phyloP scores from a whole-genome alignment of 2,329 filamentous ascomycete species.

The Penicillium sp. region DNA sequence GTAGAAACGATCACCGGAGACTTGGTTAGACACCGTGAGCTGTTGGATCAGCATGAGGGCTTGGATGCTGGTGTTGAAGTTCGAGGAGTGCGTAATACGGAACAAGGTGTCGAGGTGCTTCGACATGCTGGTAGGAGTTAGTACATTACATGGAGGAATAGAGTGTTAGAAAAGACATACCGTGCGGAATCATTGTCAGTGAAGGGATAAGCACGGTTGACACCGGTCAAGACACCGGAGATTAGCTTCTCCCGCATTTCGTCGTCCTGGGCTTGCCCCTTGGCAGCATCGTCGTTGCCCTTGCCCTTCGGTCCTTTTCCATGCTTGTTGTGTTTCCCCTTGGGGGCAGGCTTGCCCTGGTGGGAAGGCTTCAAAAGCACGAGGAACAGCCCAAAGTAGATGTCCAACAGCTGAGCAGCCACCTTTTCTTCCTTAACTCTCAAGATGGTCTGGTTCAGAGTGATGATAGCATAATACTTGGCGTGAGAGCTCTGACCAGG shows the following conservation, averaged over 20 bases:
- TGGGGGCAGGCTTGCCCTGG: conserved; percentile 36
- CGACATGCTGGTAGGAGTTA: conserved; percentile 46
- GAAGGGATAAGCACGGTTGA: conserved; percentile 95
- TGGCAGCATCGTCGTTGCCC: conserved; percentile 40
- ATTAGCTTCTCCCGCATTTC: conserved; percentile 88
- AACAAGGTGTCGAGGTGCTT: conserved; percentile 92
- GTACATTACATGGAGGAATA: neutral
- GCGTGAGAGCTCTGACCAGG: conserved; percentile 83
- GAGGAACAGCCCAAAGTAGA: conserved; percentile 90
- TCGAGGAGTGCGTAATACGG: conserved; percentile 92
- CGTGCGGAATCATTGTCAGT: conserved; percentile 73
- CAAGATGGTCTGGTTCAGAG: conserved; percentile 92
- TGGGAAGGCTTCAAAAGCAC: conserved; percentile 64
- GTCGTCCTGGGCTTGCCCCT: conserved; percentile 50
- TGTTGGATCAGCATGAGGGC: conserved; percentile 94
- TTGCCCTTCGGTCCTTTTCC: conserved; percentile 51
- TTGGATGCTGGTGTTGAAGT: conserved; percentile 98
- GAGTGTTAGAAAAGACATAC: conserved; percentile 44
- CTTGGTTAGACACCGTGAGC: conserved; percentile 73
- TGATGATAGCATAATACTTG: conserved; percentile 95
- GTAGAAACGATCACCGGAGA: conserved; percentile 88
- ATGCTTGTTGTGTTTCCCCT: conserved; percentile 46
- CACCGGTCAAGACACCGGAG: conserved; percentile 85
- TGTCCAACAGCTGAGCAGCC: conserved; percentile 75
- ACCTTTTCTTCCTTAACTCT: conserved; percentile 78